phyloP scores from a whole-genome alignment of 164 flowering plant species.

The Taxillus chinensis region DNA sequence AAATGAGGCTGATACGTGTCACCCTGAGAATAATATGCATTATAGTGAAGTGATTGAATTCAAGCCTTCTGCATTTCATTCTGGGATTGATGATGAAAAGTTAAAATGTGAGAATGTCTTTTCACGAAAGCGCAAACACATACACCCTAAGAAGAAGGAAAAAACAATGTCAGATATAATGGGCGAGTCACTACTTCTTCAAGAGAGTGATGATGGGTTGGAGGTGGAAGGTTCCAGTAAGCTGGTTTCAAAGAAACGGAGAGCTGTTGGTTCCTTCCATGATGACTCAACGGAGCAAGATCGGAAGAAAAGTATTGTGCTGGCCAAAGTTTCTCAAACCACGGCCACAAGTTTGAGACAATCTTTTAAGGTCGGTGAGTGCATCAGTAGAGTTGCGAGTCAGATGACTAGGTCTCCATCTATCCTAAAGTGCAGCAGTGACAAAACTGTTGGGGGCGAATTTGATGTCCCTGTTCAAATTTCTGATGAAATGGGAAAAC shows the following conservation, averaged over 20 bases:
- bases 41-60: slow-evolving; percentile 5
- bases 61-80: slow-evolving; percentile 3
- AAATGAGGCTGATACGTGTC: slow-evolving; percentile 14
- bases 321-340: slow-evolving; percentile 31
- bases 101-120: slow-evolving; percentile 8
- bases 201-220: slow-evolving; percentile 16
- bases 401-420: slow-evolving; percentile 1
- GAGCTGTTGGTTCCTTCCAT: slow-evolving; percentile 13
- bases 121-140: slow-evolving; percentile 27
- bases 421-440: not conserved
- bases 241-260: slow-evolving; percentile 22
- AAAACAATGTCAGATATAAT: slow-evolving; percentile 35
- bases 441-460: slow-evolving; percentile 11
- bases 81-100: not conserved
- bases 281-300: slow-evolving; percentile 14
- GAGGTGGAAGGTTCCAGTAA: slow-evolving; percentile 11
- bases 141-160: slow-evolving; percentile 28
- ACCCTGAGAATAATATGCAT: slow-evolving; percentile 5
- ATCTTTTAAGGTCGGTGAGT: slow-evolving; percentile 3
- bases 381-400: slow-evolving; percentile 6
- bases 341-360: not conserved
- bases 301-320: slow-evolving; percentile 16
- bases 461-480: slow-evolving; percentile 15
- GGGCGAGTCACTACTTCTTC: slow-evolving; percentile 17
- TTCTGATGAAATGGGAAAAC: slow-evolving; percentile 14